Evolutionary conservation across 371 early-diverging fungal genomes (phyloP), one percentile per base, ranked within the genome.

Genomic region (Saksenaea vasiformis): DNA sequence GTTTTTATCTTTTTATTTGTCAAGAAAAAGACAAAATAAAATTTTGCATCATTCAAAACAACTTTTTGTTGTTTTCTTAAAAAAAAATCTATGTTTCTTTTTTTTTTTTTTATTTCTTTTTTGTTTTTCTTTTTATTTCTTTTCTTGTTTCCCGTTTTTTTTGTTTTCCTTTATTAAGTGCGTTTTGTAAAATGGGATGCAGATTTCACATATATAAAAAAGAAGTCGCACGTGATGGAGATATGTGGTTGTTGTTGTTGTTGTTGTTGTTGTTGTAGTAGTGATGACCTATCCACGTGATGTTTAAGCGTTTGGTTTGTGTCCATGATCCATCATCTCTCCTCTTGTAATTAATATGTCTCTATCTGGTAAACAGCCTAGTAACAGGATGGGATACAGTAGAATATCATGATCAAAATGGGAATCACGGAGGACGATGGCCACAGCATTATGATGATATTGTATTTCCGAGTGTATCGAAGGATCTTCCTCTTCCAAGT

Each of bases 281-380:
- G n/a, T n/a, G n/a, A n/a, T n/a, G n/a, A n/a, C n/a, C n/a, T 47
- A 62, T 64, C 41, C 63, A 70, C 26, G 57, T 76, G 65, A 24
- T 22, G 41, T 71, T 59, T 36, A 56, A 14, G 31, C 56, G 60
- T 5, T 54, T 14, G 41, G 55, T n/a, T n/a, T 39, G 15, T 11
- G 39, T 2, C 3, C 39, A 39, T 69, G 69, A 61, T 71, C 67
- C 58, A 61, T 65, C 59, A 57, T 66, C 54, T 69, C 70, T 43
- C 66, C 70, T 65, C 76, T 69, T n/a, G 72, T 60, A 26, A 75
- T 67, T 62, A 75, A 61, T 41, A 75, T 70, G 39, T 75, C 76
- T 66, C 70, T 69, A 69, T 72, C 72, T 14, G 72, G 65, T 59
- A 75, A 66, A 56, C 70, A 75, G 3, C 69, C 76, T 28, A 75